Conservation (phyloP, 1,139 yeast species). For the Sugiyamaella novakii region DNA sequence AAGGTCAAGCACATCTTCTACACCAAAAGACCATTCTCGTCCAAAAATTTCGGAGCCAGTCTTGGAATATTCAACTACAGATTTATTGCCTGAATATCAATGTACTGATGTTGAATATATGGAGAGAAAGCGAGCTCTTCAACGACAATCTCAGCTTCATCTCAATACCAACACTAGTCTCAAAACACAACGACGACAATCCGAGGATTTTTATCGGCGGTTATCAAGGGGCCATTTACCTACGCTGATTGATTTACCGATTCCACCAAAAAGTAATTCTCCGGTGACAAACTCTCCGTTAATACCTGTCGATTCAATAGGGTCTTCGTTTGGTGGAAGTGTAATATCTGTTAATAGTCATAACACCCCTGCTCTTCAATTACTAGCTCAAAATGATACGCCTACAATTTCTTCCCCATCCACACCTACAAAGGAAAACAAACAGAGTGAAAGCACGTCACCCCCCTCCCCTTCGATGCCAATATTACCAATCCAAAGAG, state of each 20-base stretch:
- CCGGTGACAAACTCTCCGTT: neutral
- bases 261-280: neutral
- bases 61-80: conserved; percentile 34
- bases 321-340: conserved; percentile 6
- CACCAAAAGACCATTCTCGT: conserved; percentile 3
- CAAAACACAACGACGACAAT: conserved; percentile 11
- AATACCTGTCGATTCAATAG: conserved; percentile 3
- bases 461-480: conserved; percentile 12
- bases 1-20: conserved; percentile 18
- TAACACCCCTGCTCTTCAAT: conserved; percentile 4
- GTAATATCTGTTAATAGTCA: conserved; percentile 8
- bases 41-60: conserved; percentile 34
- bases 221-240: neutral
- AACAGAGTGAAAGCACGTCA: neutral
- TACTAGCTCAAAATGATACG: conserved; percentile 4
- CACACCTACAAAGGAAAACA: conserved; percentile 1
- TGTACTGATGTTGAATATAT: conserved; percentile 9
- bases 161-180: conserved; percentile 12
- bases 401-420: neutral
- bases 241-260: neutral
- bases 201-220: neutral
- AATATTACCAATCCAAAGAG: neutral
- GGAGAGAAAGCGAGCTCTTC: conserved; percentile 6
- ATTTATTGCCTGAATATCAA: conserved; percentile 28
- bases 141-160: conserved; percentile 9